Conservation (phyloP, 805 yeast genomes). For the Pichia exigua region DNA sequence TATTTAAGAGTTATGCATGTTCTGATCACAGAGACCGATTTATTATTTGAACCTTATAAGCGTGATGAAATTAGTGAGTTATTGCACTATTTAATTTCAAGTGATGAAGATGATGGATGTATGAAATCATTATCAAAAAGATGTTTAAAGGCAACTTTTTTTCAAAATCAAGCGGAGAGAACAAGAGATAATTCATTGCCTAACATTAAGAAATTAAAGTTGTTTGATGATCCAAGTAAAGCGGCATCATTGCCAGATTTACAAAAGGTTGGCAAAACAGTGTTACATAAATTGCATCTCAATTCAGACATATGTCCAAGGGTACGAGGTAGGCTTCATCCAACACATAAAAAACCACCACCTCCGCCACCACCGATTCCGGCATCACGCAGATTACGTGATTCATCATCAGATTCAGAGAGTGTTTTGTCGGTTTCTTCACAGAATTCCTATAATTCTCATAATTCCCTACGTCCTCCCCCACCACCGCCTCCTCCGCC, state of each 20-base stretch:
- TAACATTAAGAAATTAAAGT: background rate
- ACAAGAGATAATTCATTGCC: background rate
- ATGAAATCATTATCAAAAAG: slow-evolving; percentile 36
- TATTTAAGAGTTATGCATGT: slow-evolving; percentile 72
- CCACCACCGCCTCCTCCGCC: slow-evolving; percentile 4
- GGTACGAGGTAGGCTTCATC: background rate
- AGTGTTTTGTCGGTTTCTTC: background rate
- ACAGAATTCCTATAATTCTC: background rate
- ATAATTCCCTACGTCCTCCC: slow-evolving; percentile 1
- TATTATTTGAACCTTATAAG: slow-evolving; percentile 51
- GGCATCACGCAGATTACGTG: background rate
- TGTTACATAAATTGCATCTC: background rate
- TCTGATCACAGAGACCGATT: slow-evolving; percentile 56
- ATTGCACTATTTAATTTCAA: slow-evolving; percentile 38
- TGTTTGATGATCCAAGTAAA: background rate
- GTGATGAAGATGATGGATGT: slow-evolving; percentile 30
- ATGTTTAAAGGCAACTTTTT: slow-evolving; percentile 21
- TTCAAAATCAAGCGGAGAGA: background rate
- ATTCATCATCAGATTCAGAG: background rate
- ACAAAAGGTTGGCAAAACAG: background rate
- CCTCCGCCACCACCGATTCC: slow-evolving; percentile 3
- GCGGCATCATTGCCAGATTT: background rate
- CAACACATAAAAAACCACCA: background rate
- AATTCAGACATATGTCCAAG: background rate
- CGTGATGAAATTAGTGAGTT: slow-evolving; percentile 43